Conservation (phyloP, 2,329 filamentous ascomycete genomes). For the Cephalotrichum gorgonifer region DNA sequence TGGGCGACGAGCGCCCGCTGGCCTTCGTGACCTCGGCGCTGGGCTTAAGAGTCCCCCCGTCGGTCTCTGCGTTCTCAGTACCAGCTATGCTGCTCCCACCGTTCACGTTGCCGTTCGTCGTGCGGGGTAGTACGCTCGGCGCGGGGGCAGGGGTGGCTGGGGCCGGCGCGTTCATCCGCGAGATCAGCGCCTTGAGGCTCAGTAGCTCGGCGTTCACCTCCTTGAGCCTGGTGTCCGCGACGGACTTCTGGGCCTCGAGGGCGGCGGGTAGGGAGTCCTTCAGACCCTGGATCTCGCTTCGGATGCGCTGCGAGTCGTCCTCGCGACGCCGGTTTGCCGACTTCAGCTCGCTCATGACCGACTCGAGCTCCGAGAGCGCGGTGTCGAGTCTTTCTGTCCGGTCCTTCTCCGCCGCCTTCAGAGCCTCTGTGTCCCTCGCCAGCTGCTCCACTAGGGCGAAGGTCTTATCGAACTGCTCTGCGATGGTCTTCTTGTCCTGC, state of each 20-base stretch:
- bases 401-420: conserved; percentile 79
- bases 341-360: conserved; percentile 72
- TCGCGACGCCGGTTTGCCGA: conserved; percentile 71
- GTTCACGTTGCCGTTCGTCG: conserved; percentile 12
- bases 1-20: conserved; percentile 5
- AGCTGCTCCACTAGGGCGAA: conserved; percentile 89
- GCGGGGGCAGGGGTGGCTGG: conserved; percentile 14
- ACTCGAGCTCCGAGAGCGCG: conserved; percentile 75
- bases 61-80: background rate
- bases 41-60: background rate
- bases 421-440: conserved; percentile 73
- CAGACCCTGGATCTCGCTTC: conserved; percentile 74
- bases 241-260: conserved; percentile 76
- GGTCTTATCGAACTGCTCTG: conserved; percentile 86
- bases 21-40: background rate
- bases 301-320: conserved; percentile 76
- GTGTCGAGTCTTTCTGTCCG: conserved; percentile 75
- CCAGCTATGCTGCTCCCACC: background rate
- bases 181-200: conserved; percentile 82
- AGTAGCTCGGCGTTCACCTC: conserved; percentile 82
- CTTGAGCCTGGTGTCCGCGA: conserved; percentile 68
- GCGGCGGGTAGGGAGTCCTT: conserved; percentile 83
- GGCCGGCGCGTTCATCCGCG: conserved; percentile 37
- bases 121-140: background rate
- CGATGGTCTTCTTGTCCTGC: conserved; percentile 85